phyloP scores from a whole-genome alignment of 208 protist genomes.

The Acanthamoeba royreba region DNA sequence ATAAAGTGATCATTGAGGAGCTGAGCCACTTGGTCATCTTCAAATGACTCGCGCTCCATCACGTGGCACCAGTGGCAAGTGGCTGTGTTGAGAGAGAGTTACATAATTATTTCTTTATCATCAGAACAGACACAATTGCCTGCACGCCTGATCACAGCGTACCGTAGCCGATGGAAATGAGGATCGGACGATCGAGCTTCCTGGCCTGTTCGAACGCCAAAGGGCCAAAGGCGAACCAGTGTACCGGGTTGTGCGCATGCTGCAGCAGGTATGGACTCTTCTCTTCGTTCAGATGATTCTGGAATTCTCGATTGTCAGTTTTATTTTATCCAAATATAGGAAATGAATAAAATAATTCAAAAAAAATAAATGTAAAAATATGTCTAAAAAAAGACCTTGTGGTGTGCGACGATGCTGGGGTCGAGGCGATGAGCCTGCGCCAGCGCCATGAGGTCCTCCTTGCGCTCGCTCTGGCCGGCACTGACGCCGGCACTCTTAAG shows the following conservation, averaged over 20 bases:
- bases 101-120: neutral
- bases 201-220: slow-evolving; percentile 63
- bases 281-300: slow-evolving; percentile 42
- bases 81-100: neutral
- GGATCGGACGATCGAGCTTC: slow-evolving; percentile 61
- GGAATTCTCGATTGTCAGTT: no score
- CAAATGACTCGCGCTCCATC: slow-evolving; percentile 73
- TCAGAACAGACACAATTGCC: neutral
- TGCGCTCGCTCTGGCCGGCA: neutral
- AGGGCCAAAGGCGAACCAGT: slow-evolving; percentile 70
- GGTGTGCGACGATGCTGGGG: neutral
- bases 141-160: neutral
- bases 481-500: neutral
- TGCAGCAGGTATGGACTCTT: slow-evolving; percentile 65
- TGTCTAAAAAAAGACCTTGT: no score
- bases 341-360: no score
- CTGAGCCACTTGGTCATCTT: slow-evolving; percentile 54
- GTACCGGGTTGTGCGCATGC: slow-evolving; percentile 69
- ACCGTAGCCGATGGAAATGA: slow-evolving; percentile 74
- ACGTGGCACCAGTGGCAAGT: slow-evolving; percentile 69
- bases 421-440: neutral
- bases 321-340: no score
- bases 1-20: slow-evolving; percentile 65
- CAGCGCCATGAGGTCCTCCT: neutral
- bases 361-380: no score